A percentile compares a stretch with the other conserved stretches of the same genome.
These are phyloP conservation scores for Pisolithus tinctorius DNA, from an alignment of 768 basidiomycete genomes.

Conservation along the genomic window DNA sequence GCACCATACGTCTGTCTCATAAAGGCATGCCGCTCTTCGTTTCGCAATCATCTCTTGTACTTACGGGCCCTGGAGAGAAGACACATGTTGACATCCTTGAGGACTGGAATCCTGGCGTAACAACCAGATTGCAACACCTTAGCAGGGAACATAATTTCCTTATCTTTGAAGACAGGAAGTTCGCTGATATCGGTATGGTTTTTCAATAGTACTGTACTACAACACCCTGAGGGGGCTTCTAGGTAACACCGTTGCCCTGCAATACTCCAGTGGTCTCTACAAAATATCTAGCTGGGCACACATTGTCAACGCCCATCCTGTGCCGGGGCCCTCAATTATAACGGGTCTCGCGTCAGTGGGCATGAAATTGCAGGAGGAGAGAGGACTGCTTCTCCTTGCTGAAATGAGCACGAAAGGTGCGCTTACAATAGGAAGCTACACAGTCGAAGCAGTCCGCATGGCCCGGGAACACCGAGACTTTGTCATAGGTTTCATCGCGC, in stretches of 20 bases:
- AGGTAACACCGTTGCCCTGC: conserved; percentile 96
- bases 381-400: conserved; percentile 86
- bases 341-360: conserved; percentile 87
- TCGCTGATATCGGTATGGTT: conserved; percentile 89
- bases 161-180: conserved; percentile 98
- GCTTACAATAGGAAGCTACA: conserved; percentile 80
- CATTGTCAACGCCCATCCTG: conserved; percentile 93
- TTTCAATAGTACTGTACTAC: neutral
- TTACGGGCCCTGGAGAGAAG: conserved; percentile 39
- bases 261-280: conserved; percentile 90
- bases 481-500: conserved; percentile 95
- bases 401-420: conserved; percentile 94
- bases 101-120: conserved; percentile 74
- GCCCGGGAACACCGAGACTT: conserved; percentile 77
- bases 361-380: conserved; percentile 52
- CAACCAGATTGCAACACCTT: conserved; percentile 62
- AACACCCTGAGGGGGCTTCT: neutral
- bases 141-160: conserved; percentile 83
- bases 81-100: conserved; percentile 96
- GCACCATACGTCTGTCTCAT: conserved; percentile 89
- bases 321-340: conserved; percentile 94
- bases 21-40: conserved; percentile 54
- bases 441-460: conserved; percentile 79
- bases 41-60: conserved; percentile 8
- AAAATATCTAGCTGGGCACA: conserved; percentile 95